Evolutionary conservation across 2,329 filamentous ascomycete species (phyloP).

Genomic region (Cyphellophora attinorum): DNA sequence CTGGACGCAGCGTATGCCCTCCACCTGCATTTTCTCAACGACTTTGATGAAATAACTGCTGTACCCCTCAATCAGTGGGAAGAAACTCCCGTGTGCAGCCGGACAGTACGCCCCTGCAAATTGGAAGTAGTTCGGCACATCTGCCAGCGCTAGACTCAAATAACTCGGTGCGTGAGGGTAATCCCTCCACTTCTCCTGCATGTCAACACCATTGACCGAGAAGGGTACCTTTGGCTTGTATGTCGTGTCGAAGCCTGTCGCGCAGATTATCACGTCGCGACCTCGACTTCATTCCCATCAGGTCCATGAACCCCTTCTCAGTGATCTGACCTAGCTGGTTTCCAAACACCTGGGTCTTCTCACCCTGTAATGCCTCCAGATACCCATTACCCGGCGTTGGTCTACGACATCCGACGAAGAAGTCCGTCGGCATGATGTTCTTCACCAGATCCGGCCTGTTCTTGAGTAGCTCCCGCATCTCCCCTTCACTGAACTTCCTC

Average conservation of each 20-base stretch:
- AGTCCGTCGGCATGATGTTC: slow-evolving; percentile 34
- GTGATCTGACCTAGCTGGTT: slow-evolving; percentile 9
- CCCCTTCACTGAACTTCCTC: slow-evolving; percentile 11
- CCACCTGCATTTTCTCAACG: slow-evolving; percentile 19
- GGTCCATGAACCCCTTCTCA: slow-evolving; percentile 5
- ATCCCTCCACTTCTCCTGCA: slow-evolving; percentile 6
- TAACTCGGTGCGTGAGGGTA: slow-evolving; percentile 6
- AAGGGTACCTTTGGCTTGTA: slow-evolving; percentile 13
- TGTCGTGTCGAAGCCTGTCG: slow-evolving; percentile 10
- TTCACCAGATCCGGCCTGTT: slow-evolving; percentile 29
- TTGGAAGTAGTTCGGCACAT: slow-evolving; percentile 22
- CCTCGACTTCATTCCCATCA: slow-evolving; percentile 9
- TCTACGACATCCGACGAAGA: slow-evolving; percentile 31
- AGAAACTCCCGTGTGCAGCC: slow-evolving; percentile 20
- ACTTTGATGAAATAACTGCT: slow-evolving; percentile 18
- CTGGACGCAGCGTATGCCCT: slow-evolving; percentile 5
- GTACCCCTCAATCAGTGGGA: slow-evolving; percentile 20
- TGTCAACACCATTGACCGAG: slow-evolving; percentile 9
- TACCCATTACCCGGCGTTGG: slow-evolving; percentile 34
- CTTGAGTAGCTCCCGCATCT: slow-evolving; percentile 17
- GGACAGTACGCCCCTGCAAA: slow-evolving; percentile 18
- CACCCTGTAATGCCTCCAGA: slow-evolving; percentile 30
- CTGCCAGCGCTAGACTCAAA: slow-evolving; percentile 7
- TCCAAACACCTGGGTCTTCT: slow-evolving; percentile 9
- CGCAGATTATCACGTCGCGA: slow-evolving; percentile 13